Conservation (phyloP, 2,329 filamentous ascomycete species). For the Beauveria brongniartii region DNA sequence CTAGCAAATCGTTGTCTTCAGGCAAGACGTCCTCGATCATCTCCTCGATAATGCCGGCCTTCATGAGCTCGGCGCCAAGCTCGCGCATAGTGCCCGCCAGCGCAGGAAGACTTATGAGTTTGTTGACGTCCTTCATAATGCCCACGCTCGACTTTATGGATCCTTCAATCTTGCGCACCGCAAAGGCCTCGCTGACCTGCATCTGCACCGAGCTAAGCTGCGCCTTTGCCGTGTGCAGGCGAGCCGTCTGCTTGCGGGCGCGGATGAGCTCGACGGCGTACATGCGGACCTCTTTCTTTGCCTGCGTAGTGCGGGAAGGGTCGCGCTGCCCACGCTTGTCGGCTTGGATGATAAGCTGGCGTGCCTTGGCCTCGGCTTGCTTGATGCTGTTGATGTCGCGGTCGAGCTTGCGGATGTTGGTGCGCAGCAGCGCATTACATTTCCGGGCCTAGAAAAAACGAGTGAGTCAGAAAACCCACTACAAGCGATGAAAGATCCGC, state of each 20-base stretch:
- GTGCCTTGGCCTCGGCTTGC: conserved; percentile 73
- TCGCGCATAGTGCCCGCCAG: conserved; percentile 85
- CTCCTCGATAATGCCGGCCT: conserved; percentile 95
- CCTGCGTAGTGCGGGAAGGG: conserved; percentile 69
- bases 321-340: conserved; percentile 75
- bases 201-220: conserved; percentile 90
- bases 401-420: conserved; percentile 89
- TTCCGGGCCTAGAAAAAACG: conserved; percentile 65
- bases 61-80: conserved; percentile 78
- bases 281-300: conserved; percentile 71
- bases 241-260: conserved; percentile 63
- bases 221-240: conserved; percentile 79
- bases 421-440: conserved; percentile 83
- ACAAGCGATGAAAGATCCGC: background rate
- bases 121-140: conserved; percentile 96
- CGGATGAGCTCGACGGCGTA: conserved; percentile 85
- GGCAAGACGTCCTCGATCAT: conserved; percentile 86
- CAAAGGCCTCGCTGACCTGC: conserved; percentile 96
- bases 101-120: conserved; percentile 73
- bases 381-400: conserved; percentile 80
- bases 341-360: conserved; percentile 74
- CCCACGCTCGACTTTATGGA: conserved; percentile 78
- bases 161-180: conserved; percentile 90
- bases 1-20: conserved; percentile 61
- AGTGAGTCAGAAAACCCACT: background rate